These are phyloP conservation scores for Micractinium sp. DNA, from an alignment of 139 green algal genomes.

Conservation along the genomic window DNA sequence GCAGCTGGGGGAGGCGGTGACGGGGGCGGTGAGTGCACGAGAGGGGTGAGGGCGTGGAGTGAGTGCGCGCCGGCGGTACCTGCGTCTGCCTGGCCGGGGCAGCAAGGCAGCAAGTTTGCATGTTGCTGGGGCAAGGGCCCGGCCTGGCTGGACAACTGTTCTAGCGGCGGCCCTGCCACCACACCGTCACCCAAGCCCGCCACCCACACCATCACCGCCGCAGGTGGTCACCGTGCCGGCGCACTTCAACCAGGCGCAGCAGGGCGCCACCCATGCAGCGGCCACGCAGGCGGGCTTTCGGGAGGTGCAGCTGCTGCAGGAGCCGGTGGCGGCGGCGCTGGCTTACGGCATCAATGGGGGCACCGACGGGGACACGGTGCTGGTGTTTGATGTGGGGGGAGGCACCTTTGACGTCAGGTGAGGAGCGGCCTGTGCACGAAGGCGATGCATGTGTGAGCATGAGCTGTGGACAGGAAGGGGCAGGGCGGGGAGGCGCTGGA, in stretches of 20 bases:
- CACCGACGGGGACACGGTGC: slow-evolving; percentile 58
- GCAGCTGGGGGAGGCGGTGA: slow-evolving; percentile 30
- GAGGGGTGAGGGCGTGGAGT: no score
- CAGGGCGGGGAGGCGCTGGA: neutral
- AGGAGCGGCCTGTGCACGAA: neutral
- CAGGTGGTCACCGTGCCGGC: slow-evolving; percentile 82
- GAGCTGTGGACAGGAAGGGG: neutral
- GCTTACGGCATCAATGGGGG: slow-evolving; percentile 76
- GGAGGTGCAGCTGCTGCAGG: slow-evolving; percentile 64
- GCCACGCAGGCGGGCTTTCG: slow-evolving; percentile 65
- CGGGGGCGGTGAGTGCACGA: slow-evolving; percentile 23
- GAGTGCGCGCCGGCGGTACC: no score
- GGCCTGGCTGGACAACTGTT: no score
- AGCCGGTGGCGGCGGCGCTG: slow-evolving; percentile 81
- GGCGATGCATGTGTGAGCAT: neutral
- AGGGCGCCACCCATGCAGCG: slow-evolving; percentile 64
- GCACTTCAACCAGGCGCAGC: slow-evolving; percentile 67
- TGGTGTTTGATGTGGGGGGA: slow-evolving; percentile 89
- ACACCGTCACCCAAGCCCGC: neutral
- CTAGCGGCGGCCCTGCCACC: neutral
- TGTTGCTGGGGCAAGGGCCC: neutral
- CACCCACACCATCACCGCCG: neutral
- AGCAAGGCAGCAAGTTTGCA: no score
- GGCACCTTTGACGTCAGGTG: slow-evolving; percentile 80
- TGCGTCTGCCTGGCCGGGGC: no score